These are phyloP conservation scores for Thalassiosira exigua DNA, from an alignment of 352 stramenopile genomes.

Conservation along the genomic window DNA sequence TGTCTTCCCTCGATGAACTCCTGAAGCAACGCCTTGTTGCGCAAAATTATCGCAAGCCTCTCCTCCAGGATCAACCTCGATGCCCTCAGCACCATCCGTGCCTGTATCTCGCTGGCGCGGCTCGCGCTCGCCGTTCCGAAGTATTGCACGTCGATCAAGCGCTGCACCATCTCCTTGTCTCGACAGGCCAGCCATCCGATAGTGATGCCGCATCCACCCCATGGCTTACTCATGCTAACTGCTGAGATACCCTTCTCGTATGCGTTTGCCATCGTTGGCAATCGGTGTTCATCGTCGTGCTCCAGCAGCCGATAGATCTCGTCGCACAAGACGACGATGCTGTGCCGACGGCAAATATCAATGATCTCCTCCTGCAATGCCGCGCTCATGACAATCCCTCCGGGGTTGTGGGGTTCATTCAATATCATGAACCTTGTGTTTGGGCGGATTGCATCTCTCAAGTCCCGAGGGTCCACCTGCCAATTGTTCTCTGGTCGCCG, in stretches of 20 bases:
- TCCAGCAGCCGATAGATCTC: conserved; percentile 82
- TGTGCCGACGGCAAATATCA: conserved; percentile 54
- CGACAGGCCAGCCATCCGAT: conserved; percentile 76
- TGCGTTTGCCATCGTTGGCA: conserved; percentile 68
- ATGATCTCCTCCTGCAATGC: conserved; percentile 63
- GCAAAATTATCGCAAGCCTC: conserved; percentile 55
- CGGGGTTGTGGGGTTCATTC: conserved; percentile 82
- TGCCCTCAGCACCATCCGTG: conserved; percentile 65
- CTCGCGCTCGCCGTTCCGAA: conserved; percentile 75
- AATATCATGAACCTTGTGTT: conserved; percentile 76
- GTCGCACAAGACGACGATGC: conserved; percentile 74
- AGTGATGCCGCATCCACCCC: conserved; percentile 75
- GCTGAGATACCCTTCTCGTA: conserved; percentile 70
- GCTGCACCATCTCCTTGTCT: conserved; percentile 59
- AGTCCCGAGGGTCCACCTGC: conserved; percentile 64
- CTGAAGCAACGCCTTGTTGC: conserved; percentile 64
- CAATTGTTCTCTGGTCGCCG: conserved; percentile 62
- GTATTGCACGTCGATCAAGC: conserved; percentile 70
- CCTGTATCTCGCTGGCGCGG: conserved; percentile 74
- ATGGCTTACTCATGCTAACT: conserved; percentile 79
- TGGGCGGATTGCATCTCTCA: conserved; percentile 59
- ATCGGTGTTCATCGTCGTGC: conserved; percentile 54
- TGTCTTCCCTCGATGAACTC: conserved; percentile 66
- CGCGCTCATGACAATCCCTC: conserved; percentile 66
- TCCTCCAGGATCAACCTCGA: conserved; percentile 64